A percentile compares a stretch with the other conserved stretches of the same genome.
These are phyloP conservation scores for Chenopodium formosanum DNA, from an alignment of 148 eudicot genomes.

Conservation along the genomic window DNA sequence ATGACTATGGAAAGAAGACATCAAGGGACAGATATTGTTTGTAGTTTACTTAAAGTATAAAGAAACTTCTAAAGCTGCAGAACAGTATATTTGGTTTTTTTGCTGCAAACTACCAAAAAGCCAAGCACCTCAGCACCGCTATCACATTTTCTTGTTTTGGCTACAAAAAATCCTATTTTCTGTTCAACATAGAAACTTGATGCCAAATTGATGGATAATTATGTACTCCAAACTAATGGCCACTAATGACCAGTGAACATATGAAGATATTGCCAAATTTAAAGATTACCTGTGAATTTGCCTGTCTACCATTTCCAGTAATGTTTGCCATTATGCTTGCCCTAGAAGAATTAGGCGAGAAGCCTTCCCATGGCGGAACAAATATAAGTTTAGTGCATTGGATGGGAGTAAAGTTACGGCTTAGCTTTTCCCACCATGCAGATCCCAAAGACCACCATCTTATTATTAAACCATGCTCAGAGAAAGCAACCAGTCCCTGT, in stretches of 20 bases:
- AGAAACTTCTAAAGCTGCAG: neutral
- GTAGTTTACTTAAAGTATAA: neutral
- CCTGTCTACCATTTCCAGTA: slow-evolving; percentile 40
- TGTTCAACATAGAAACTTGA: neutral
- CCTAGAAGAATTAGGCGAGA: slow-evolving; percentile 88
- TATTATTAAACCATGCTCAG: slow-evolving; percentile 89
- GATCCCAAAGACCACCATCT: slow-evolving; percentile 99
- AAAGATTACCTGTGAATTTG: slow-evolving; percentile 57
- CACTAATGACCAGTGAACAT: neutral
- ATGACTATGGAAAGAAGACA: neutral
- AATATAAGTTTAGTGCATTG: slow-evolving; percentile 92
- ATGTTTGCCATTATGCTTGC: slow-evolving; percentile 87
- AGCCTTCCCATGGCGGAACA: slow-evolving; percentile 99
- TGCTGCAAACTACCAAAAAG: neutral
- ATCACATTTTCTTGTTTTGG: neutral
- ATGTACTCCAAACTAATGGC: neutral
- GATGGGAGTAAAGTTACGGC: slow-evolving; percentile 74
- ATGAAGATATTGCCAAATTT: neutral
- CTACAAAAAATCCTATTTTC: neutral
- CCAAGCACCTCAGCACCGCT: neutral
- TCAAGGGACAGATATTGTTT: neutral
- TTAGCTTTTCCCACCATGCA: slow-evolving; percentile 96
- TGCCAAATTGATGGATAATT: neutral
- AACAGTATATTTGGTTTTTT: neutral
- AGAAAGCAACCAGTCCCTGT: slow-evolving; percentile 95